Evolutionary conservation across 2,329 filamentous ascomycete genomes (phyloP).

Genomic region (Didymella glomerata): DNA sequence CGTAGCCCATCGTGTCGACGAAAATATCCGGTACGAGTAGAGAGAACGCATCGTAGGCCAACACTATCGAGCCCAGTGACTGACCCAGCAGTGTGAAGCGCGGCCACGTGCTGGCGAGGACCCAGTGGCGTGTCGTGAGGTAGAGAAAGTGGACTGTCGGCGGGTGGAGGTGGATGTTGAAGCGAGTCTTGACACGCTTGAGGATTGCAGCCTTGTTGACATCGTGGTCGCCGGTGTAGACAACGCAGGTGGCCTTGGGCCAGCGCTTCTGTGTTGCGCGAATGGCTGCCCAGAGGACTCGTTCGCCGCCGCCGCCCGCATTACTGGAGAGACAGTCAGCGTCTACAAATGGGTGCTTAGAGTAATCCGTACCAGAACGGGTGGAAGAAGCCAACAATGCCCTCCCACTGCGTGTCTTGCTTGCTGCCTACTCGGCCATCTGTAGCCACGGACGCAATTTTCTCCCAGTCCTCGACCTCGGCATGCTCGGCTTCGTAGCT

Average conservation of each 20-base stretch:
- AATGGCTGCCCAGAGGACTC: constrained; percentile 95
- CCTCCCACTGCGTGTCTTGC: constrained; percentile 72
- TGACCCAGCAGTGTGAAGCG: constrained; percentile 94
- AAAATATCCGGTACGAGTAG: constrained; percentile 92
- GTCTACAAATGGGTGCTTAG: neutral
- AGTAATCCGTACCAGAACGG: constrained; percentile 81
- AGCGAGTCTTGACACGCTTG: constrained; percentile 77
- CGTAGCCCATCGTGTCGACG: constrained; percentile 98
- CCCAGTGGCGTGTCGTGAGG: constrained; percentile 84
- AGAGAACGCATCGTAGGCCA: constrained; percentile 93
- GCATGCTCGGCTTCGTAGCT: constrained; percentile 31
- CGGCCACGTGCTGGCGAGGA: constrained; percentile 87
- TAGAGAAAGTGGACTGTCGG: constrained; percentile 89
- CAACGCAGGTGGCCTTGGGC: constrained; percentile 86
- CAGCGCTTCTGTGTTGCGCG: constrained; percentile 87
- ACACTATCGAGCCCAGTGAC: constrained; percentile 83
- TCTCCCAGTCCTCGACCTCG: constrained; percentile 65
- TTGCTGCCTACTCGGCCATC: constrained; percentile 40
- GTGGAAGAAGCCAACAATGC: constrained; percentile 95
- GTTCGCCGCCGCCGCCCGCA: constrained; percentile 92
- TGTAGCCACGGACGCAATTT: constrained; percentile 13
- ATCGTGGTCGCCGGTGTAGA: constrained; percentile 96
- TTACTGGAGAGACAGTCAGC: constrained; percentile 67
- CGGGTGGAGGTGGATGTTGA: constrained; percentile 89
- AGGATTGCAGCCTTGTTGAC: constrained; percentile 83